These are phyloP conservation scores for Lasiodiplodia sp. DNA, from an alignment of 2,329 filamentous ascomycete genomes.

Conservation along the genomic window DNA sequence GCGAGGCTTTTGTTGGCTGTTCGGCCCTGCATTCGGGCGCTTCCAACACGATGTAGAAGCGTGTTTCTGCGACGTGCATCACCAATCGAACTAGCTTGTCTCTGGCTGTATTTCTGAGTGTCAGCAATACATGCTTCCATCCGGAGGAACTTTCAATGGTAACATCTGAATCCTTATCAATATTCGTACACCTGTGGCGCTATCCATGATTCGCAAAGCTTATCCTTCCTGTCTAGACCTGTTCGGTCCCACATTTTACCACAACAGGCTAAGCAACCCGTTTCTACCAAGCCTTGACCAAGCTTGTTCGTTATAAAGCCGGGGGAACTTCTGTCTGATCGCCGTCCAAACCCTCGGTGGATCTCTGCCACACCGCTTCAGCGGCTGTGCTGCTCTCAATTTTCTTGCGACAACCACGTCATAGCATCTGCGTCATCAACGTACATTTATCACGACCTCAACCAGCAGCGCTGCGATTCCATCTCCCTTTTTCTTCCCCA, in stretches of 20 bases:
- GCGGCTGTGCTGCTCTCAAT: not conserved
- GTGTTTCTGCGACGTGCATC: not conserved
- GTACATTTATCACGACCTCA: not conserved
- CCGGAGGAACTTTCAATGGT: too few relatives aligned
- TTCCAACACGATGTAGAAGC: too few relatives aligned
- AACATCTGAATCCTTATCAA: not conserved
- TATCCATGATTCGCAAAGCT: conserved; percentile 2
- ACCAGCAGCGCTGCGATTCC: not conserved
- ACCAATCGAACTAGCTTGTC: not conserved
- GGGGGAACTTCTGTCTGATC: conserved; percentile 8
- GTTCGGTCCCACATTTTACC: conserved; percentile 5
- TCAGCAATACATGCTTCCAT: too few relatives aligned
- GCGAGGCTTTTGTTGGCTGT: not conserved
- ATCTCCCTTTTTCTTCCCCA: not conserved
- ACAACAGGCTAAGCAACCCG: not conserved
- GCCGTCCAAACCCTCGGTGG: conserved; percentile 1
- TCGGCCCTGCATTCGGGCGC: too few relatives aligned
- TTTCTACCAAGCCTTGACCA: conserved; percentile 16
- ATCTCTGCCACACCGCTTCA: conserved; percentile 7
- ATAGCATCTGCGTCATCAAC: not conserved
- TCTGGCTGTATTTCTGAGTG: too few relatives aligned
- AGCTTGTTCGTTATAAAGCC: conserved; percentile 21
- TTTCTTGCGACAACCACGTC: conserved; percentile 1
- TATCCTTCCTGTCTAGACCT: conserved; percentile 1
- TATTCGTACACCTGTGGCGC: not conserved